These are phyloP conservation scores for Stagonosporopsis vannaccii DNA, from an alignment of 2,329 filamentous ascomycete genomes.

Conservation along the genomic window DNA sequence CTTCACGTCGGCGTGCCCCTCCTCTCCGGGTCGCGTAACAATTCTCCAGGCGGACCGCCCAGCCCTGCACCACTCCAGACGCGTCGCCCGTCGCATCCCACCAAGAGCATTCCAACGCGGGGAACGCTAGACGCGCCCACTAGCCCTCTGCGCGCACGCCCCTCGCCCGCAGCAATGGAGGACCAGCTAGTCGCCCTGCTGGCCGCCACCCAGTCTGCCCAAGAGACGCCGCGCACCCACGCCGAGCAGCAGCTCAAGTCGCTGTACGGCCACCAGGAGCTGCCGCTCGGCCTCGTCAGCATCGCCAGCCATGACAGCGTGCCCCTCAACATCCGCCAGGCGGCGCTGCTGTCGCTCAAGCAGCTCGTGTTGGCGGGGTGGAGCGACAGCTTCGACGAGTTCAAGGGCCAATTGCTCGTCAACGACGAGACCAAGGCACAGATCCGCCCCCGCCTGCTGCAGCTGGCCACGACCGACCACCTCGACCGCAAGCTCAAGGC, in stretches of 20 bases:
- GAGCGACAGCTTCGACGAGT: slow-evolving; percentile 78
- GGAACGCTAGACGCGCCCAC: slow-evolving; percentile 40
- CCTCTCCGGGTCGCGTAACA: slow-evolving; percentile 34
- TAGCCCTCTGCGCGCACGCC: slow-evolving; percentile 36
- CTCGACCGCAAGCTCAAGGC: slow-evolving; percentile 85
- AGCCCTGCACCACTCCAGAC: slow-evolving; percentile 31
- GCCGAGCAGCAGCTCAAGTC: slow-evolving; percentile 84
- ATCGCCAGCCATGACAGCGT: slow-evolving; percentile 80
- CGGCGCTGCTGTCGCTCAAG: slow-evolving; percentile 80
- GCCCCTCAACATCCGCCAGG: slow-evolving; percentile 78
- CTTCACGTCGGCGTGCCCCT: slow-evolving; percentile 33
- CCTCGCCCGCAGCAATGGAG: slow-evolving; percentile 69
- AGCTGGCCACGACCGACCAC: slow-evolving; percentile 76
- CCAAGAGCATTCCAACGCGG: slow-evolving; percentile 21
- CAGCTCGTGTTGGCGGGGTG: slow-evolving; percentile 86
- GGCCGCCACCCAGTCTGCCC: slow-evolving; percentile 80
- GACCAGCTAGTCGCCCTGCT: slow-evolving; percentile 90
- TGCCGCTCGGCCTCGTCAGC: slow-evolving; percentile 79
- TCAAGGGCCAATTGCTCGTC: slow-evolving; percentile 71
- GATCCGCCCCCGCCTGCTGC: slow-evolving; percentile 76
- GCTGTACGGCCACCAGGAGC: slow-evolving; percentile 72
- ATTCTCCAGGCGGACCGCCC: slow-evolving; percentile 24
- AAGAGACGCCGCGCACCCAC: slow-evolving; percentile 78
- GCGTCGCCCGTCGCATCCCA: slow-evolving; percentile 24
- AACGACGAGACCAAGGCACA: slow-evolving; percentile 75